Percentiles rank a stretch among this genome's conserved stretches.
Conservation (phyloP, 208 protist species). For the Crithidia sp. region DNA sequence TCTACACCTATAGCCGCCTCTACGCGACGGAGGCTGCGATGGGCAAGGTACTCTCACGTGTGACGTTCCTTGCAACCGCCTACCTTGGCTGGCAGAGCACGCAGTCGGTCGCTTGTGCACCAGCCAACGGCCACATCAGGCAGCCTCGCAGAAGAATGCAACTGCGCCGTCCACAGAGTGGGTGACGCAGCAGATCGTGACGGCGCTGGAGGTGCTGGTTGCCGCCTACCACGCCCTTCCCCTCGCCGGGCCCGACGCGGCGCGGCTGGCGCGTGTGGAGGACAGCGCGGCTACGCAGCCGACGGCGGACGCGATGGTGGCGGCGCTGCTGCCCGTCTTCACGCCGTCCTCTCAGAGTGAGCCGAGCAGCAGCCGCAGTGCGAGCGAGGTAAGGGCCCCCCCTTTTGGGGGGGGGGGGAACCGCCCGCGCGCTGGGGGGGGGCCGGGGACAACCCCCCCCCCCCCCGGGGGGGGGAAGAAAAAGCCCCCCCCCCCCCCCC, state of each 20-base stretch:
- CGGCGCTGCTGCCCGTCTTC: constrained; percentile 39
- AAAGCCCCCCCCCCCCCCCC: too few species aligned
- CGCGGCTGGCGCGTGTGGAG: constrained; percentile 25
- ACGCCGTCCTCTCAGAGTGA: not conserved
- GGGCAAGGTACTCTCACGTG: constrained; percentile 55
- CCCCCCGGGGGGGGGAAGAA: too few species aligned
- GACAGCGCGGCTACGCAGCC: constrained; percentile 6
- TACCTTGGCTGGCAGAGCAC: constrained; percentile 67
- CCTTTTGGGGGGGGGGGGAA: constrained; percentile 56
- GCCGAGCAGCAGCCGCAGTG: constrained; percentile 6
- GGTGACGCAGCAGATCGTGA: constrained; percentile 29
- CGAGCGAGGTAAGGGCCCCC: constrained; percentile 16
- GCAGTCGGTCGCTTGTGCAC: constrained; percentile 16
- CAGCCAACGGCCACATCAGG: not conserved
- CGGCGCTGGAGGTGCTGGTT: constrained; percentile 53
- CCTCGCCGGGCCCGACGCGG: constrained; percentile 63
- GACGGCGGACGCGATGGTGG: constrained; percentile 40
- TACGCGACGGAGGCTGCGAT: constrained; percentile 68
- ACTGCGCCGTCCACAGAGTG: constrained; percentile 17
- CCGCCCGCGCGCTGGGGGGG: constrained; percentile 40
- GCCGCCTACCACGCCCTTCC: constrained; percentile 72
- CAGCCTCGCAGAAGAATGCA: not conserved
- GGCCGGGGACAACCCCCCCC: too few species aligned
- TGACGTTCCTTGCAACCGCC: constrained; percentile 56
- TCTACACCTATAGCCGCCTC: constrained; percentile 70